Evolutionary conservation across 768 basidiomycete species (phyloP).

Genomic region (Nevesoporus exiguus): DNA sequence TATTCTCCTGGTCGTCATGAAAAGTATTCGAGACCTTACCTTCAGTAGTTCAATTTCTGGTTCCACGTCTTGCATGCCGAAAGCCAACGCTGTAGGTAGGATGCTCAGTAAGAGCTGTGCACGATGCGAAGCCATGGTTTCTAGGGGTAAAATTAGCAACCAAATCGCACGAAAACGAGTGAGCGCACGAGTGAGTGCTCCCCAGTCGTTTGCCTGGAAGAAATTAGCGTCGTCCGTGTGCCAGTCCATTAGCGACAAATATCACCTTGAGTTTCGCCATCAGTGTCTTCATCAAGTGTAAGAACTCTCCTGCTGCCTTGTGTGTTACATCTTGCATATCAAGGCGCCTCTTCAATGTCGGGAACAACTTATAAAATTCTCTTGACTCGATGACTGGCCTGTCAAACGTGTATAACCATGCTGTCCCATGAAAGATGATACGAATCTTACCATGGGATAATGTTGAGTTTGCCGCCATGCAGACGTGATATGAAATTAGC

Average conservation of each 20-base stretch:
- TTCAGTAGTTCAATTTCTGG: conserved; percentile 47
- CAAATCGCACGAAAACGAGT: neutral
- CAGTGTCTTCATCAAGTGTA: conserved; percentile 54
- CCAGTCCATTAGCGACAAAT: neutral
- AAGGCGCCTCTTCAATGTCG: conserved; percentile 41
- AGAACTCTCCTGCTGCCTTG: conserved; percentile 48
- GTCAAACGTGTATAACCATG: neutral
- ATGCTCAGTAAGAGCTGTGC: conserved; percentile 38
- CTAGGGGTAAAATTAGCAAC: conserved; percentile 20
- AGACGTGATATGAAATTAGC: conserved; percentile 60
- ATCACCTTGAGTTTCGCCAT: conserved; percentile 64
- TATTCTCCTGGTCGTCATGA: neutral
- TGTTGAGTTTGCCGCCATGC: conserved; percentile 50
- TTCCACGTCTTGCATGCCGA: conserved; percentile 45
- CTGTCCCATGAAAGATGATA: neutral
- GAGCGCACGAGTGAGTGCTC: conserved; percentile 52
- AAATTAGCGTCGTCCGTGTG: neutral
- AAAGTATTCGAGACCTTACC: conserved; percentile 28
- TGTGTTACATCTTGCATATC: conserved; percentile 49
- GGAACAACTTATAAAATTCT: conserved; percentile 54
- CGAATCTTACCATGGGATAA: conserved; percentile 49
- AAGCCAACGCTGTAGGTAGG: conserved; percentile 46
- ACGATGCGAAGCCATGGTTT: conserved; percentile 46
- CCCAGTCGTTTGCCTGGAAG: conserved; percentile 58
- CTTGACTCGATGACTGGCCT: conserved; percentile 59